Evolutionary conservation across 371 early-diverging fungal species (phyloP), one percentile per base, ranked within the genome.

Genomic region (Mortierella sp.): DNA sequence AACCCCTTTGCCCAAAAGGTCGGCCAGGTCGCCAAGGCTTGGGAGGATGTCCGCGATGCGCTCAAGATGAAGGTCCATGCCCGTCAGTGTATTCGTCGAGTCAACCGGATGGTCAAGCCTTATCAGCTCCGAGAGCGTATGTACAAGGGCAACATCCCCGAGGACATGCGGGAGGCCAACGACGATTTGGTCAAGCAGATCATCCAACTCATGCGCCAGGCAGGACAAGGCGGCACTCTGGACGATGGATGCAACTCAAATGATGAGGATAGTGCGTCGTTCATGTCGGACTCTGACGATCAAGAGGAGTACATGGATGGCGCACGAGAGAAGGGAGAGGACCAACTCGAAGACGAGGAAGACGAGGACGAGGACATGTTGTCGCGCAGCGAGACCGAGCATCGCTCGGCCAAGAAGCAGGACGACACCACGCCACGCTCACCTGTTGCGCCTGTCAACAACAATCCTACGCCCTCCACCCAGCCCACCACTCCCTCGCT

Each of bases 41-140:
- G 84, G 84, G 84, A 83, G 50, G 84, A 83, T 37, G 76, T 83
- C 10, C 69, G 79, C 8, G 84, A 83, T 64, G 79, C 84, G 1
- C 52, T 83, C 34, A 66, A 73, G 44, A 83, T 83, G 84, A 83
- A 76, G 68, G 84, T 83, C 9, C 84, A 83, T 73, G 73, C 84
- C 1, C 76, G 84, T 2, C 84, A 83, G 67, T 83, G 84, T 47
- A 70, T 83, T 26, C 79, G 84, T 16, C 64, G 84, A 37, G 84
- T 83, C 40, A 75, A 83, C 58, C 70, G 84, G 41, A 83, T 83
- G 73, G 72, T 83, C 53, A 83, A 79, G 68, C 84, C 79, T 1
- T 83, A 76, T 37, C 76, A 71, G 43, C 66, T 83, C 19, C 72
- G 84, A 2, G 84, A 79, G 41, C 71, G 79, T 4, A 83, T 83